Evolutionary conservation across 2,329 filamentous ascomycete species (phyloP).

Genomic region (Neopestalotiopsis sp.): DNA sequence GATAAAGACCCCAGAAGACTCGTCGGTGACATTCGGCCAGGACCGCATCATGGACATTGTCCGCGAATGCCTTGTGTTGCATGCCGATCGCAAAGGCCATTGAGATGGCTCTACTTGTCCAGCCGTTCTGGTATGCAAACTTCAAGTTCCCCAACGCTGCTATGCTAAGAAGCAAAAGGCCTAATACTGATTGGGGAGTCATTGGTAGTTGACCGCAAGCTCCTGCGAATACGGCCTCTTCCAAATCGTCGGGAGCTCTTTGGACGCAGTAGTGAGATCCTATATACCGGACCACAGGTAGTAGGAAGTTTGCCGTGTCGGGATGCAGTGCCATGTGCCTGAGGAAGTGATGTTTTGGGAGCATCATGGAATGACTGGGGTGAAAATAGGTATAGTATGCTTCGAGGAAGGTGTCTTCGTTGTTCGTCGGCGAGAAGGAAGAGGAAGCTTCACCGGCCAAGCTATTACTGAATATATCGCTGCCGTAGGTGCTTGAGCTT

Average conservation of each 20-base stretch:
- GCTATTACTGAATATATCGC: constrained; percentile 31
- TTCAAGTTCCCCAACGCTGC: constrained; percentile 36
- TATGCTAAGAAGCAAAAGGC: constrained; percentile 36
- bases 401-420: constrained; percentile 23
- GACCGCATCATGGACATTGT: constrained; percentile 37
- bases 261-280: constrained; percentile 42
- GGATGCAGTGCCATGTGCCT: constrained; percentile 36
- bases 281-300: constrained; percentile 41
- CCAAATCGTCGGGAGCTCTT: constrained; percentile 35
- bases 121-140: constrained; percentile 32
- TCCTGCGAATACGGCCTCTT: constrained; percentile 35
- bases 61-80: constrained; percentile 37
- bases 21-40: constrained; percentile 46
- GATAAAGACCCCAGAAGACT: constrained; percentile 46
- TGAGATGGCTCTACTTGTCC: constrained; percentile 33
- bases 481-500: constrained; percentile 24
- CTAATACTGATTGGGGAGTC: constrained; percentile 39
- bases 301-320: constrained; percentile 38
- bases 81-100: constrained; percentile 40
- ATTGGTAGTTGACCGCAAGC: constrained; percentile 38
- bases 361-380: constrained; percentile 40
- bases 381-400: constrained; percentile 36
- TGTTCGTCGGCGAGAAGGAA: constrained; percentile 29
- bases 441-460: constrained; percentile 25
- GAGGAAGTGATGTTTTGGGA: constrained; percentile 39